phyloP scores from a whole-genome alignment of 352 stramenopile species.

The Pythium sukuiense region DNA sequence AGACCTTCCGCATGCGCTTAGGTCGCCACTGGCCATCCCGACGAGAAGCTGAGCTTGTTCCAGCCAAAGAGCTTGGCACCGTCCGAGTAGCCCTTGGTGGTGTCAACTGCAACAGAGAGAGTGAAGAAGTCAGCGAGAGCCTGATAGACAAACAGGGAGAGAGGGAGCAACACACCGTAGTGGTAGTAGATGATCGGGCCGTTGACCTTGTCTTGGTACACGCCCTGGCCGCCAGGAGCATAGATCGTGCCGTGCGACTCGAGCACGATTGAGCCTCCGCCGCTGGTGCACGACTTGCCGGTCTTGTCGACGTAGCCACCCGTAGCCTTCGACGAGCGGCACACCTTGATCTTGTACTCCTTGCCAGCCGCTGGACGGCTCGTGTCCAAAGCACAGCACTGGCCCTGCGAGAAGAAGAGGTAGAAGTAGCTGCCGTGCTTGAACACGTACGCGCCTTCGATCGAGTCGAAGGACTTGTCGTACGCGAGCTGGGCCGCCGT shows the following conservation, averaged over 20 bases:
- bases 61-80: constrained; percentile 53
- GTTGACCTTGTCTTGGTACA: constrained; percentile 44
- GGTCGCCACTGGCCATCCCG: constrained; percentile 37
- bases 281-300: constrained; percentile 35
- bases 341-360: constrained; percentile 50
- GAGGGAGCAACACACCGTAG: constrained; percentile 35
- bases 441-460: constrained; percentile 45
- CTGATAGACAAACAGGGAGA: no score
- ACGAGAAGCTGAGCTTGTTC: constrained; percentile 53
- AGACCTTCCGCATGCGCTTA: background rate
- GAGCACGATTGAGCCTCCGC: constrained; percentile 46
- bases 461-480: constrained; percentile 35
- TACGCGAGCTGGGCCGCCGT: constrained; percentile 29
- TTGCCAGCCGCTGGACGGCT: constrained; percentile 32
- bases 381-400: constrained; percentile 38
- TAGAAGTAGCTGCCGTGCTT: constrained; percentile 43
- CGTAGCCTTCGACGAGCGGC: constrained; percentile 37
- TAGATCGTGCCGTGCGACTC: constrained; percentile 46
- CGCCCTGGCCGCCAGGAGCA: constrained; percentile 45
- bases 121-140: background rate
- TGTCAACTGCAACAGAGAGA: constrained; percentile 38
- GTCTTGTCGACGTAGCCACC: constrained; percentile 42
- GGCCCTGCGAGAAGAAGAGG: constrained; percentile 44
- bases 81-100: constrained; percentile 42
- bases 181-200: constrained; percentile 55